These are phyloP conservation scores for Chalara sp. DNA, from an alignment of 2,329 filamentous ascomycete species.

Conservation along the genomic window DNA sequence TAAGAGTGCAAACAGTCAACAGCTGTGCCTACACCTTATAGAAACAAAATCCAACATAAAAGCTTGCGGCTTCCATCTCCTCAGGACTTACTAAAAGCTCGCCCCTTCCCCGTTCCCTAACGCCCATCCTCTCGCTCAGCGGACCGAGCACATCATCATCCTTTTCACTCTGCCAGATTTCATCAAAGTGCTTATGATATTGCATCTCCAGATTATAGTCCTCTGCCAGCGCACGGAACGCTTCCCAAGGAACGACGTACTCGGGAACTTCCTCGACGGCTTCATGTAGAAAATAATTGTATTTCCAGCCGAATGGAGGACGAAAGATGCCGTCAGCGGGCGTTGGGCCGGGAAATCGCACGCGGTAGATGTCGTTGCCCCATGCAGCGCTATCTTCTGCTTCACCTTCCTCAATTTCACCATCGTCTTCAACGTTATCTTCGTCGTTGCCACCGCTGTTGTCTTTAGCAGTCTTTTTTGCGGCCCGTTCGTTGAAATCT, in stretches of 20 bases:
- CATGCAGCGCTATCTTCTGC: slow-evolving; percentile 66
- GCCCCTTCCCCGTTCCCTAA: slow-evolving; percentile 63
- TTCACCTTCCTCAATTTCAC: slow-evolving; percentile 52
- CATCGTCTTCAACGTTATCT: slow-evolving; percentile 26
- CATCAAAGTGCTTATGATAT: slow-evolving; percentile 84
- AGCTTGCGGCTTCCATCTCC: slow-evolving; percentile 86
- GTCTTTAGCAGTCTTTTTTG: slow-evolving; percentile 29
- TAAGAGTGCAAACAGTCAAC: too few species aligned
- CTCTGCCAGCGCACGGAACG: slow-evolving; percentile 89
- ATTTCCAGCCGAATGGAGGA: slow-evolving; percentile 95
- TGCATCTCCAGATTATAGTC: slow-evolving; percentile 95
- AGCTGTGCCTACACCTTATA: slow-evolving; percentile 66
- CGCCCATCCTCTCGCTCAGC: slow-evolving; percentile 92
- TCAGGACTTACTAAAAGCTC: slow-evolving; percentile 67
- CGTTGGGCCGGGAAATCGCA: slow-evolving; percentile 78
- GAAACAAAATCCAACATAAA: slow-evolving; percentile 95
- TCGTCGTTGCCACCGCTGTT: slow-evolving; percentile 28
- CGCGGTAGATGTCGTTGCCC: slow-evolving; percentile 89
- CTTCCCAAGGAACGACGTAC: slow-evolving; percentile 97
- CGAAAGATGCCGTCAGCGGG: slow-evolving; percentile 86
- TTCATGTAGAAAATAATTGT: slow-evolving; percentile 92
- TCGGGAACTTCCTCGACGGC: slow-evolving; percentile 95
- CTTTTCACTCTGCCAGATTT: slow-evolving; percentile 90
- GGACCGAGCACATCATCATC: slow-evolving; percentile 74
- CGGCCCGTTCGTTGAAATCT: slow-evolving; percentile 58